These are phyloP conservation scores for rapeseed (Brassica napus) DNA, from an alignment of 345 rosid species.

Conservation along the genomic window Da-Ae NC_063447.1:48868001-48868500, in stretches of 20 bases:
- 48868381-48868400: not conserved
- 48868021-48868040: constrained; percentile 43
- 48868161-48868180: constrained; percentile 15
- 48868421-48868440: not conserved
- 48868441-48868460: not conserved
- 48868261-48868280: not conserved
- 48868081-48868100: constrained; percentile 53
- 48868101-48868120: constrained; percentile 24
- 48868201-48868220: not conserved
- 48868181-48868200: not conserved
- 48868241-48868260: not conserved
- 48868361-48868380: not conserved
- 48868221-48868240: not conserved
- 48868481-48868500: not conserved
- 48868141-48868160: not conserved
- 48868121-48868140: constrained; percentile 16
- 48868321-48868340: too few relatives aligned
- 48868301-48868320: not conserved
- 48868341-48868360: not conserved
- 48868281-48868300: not conserved
- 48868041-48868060: constrained; percentile 48
- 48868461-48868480: not conserved
- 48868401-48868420: not conserved
- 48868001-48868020: constrained; percentile 52
- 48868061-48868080: constrained; percentile 38